Percentiles rank a stretch among this genome's conserved stretches.
phyloP scores from a whole-genome alignment of 179 eudicot genomes.

The Corrigiola litoralis region DNA sequence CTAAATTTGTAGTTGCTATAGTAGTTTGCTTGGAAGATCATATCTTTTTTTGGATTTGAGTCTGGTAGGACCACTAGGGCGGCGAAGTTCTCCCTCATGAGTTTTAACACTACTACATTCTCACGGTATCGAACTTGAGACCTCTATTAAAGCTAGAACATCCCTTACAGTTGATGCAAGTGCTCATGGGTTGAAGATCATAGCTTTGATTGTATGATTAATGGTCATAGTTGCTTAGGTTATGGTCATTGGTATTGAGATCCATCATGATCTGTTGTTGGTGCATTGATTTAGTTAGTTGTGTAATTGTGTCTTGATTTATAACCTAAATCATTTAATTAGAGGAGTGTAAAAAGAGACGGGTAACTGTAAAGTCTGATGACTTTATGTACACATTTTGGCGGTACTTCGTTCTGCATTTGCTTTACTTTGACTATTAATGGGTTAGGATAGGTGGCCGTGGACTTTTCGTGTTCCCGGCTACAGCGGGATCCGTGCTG shows the following conservation, averaged over 20 bases:
- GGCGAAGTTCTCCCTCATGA: too few species aligned
- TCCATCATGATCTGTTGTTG: background rate
- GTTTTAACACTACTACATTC: too few species aligned
- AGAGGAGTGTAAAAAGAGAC: background rate
- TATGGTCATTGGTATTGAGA: background rate
- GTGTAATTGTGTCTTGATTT: background rate
- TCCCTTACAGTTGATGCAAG: too few species aligned
- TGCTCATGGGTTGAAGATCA: too few species aligned
- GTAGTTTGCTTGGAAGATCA: background rate
- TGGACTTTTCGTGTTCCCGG: too few species aligned
- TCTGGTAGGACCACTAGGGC: too few species aligned
- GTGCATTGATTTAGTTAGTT: background rate
- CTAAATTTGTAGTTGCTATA: background rate
- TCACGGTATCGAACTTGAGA: too few species aligned
- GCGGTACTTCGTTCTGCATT: background rate
- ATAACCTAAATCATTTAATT: too few species aligned
- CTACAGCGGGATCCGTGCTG: too few species aligned
- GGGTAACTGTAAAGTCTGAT: background rate
- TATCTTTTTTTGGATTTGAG: background rate
- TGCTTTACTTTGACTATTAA: constrained; percentile 10
- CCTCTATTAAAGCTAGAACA: too few species aligned
- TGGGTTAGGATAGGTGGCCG: too few species aligned
- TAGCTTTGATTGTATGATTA: background rate
- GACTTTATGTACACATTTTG: background rate
- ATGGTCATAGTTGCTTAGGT: background rate